These are phyloP conservation scores for Dysphania ambrosioides DNA, from an alignment of 148 eudicot genomes.

Conservation along the genomic window DNA sequence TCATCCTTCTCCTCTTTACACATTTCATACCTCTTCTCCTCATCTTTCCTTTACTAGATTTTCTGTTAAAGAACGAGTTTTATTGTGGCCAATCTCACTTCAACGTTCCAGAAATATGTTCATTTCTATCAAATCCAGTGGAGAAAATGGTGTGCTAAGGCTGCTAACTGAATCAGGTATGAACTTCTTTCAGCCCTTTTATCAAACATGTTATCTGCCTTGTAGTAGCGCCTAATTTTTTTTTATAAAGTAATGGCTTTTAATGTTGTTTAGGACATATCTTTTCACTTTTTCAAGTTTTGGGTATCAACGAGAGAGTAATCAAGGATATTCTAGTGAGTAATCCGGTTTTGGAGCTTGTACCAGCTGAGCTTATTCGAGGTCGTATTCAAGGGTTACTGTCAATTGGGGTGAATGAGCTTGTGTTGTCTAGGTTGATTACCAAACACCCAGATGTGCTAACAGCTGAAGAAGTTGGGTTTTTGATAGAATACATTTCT, in stretches of 20 bases:
- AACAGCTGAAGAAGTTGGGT: conserved; percentile 51
- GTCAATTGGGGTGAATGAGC: conserved; percentile 44
- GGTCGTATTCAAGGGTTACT: conserved; percentile 48
- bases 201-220: conserved; percentile 37
- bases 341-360: conserved; percentile 47
- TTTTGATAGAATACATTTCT: conserved; percentile 38
- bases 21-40: not conserved
- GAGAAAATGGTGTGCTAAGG: not conserved
- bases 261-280: conserved; percentile 41
- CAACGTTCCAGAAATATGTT: not conserved
- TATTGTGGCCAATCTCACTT: conserved; percentile 8
- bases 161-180: conserved; percentile 28
- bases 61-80: conserved; percentile 4
- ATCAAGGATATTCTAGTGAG: conserved; percentile 36
- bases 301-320: conserved; percentile 51
- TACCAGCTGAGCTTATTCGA: conserved; percentile 49
- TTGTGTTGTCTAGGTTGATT: conserved; percentile 48
- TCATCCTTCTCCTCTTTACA: not conserved
- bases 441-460: conserved; percentile 54
- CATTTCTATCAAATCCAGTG: not conserved
- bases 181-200: conserved; percentile 28
- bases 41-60: not conserved
- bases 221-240: not conserved
- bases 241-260: conserved; percentile 12
- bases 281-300: conserved; percentile 43